Conservation (phyloP, 1,139 yeast species). For the Suhomyces ambrosiae region DNA sequence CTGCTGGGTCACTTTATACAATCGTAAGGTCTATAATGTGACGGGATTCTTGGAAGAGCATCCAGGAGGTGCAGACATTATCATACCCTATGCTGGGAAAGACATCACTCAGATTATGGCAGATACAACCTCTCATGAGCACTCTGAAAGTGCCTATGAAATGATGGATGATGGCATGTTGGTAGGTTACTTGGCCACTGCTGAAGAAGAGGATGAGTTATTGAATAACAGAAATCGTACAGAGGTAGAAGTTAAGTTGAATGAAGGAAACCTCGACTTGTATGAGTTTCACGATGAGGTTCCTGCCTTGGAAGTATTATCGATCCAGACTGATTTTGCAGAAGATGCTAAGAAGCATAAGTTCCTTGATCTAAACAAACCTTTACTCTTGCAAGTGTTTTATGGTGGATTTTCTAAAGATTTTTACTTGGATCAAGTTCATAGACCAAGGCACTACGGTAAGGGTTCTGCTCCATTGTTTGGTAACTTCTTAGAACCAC, state of each 20-base stretch:
- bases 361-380: conserved; percentile 82
- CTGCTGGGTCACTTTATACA: conserved; percentile 77
- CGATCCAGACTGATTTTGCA: conserved; percentile 74
- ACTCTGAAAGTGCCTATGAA: conserved; percentile 86
- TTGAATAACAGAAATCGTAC: conserved; percentile 44
- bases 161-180: conserved; percentile 75
- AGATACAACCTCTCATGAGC: conserved; percentile 69
- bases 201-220: conserved; percentile 46
- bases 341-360: conserved; percentile 75
- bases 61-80: conserved; percentile 82
- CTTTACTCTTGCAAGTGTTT: conserved; percentile 78
- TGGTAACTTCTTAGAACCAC: conserved; percentile 51
- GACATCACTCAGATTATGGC: conserved; percentile 80
- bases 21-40: conserved; percentile 80
- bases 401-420: conserved; percentile 76
- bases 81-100: conserved; percentile 77
- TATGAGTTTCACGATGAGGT: conserved; percentile 59
- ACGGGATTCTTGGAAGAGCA: conserved; percentile 78
- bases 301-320: conserved; percentile 71
- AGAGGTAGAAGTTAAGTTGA: conserved; percentile 45
- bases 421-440: conserved; percentile 93
- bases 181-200: conserved; percentile 49
- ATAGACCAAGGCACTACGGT: conserved; percentile 87
- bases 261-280: conserved; percentile 25
- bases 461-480: conserved; percentile 82